phyloP scores from a whole-genome alignment of 306 rosid genomes.

The Quercus robur region DNA sequence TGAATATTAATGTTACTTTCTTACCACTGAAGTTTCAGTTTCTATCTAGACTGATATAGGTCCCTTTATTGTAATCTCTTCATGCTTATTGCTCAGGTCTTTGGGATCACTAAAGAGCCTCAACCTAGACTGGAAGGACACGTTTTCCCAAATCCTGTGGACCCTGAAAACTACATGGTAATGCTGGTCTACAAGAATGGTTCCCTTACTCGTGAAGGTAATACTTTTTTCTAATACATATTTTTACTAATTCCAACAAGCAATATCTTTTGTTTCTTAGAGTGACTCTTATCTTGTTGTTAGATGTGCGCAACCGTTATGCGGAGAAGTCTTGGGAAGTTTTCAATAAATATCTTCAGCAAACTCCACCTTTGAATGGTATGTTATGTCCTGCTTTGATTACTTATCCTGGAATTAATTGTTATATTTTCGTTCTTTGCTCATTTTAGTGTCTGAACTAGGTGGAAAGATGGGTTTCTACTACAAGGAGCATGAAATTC shows the following conservation, averaged over 20 bases:
- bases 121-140: slow-evolving; percentile 92
- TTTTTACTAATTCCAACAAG: background rate
- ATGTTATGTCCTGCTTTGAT: slow-evolving; percentile 6
- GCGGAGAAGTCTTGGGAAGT: slow-evolving; percentile 80
- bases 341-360: slow-evolving; percentile 60
- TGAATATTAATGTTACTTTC: background rate
- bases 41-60: background rate
- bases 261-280: slow-evolving; percentile 15
- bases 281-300: slow-evolving; percentile 6
- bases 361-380: slow-evolving; percentile 83
- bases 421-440: slow-evolving; percentile 18
- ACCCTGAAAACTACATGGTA: slow-evolving; percentile 82
- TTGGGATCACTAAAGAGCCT: slow-evolving; percentile 81
- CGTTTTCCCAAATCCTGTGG: slow-evolving; percentile 93
- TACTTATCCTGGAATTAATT: background rate
- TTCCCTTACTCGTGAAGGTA: slow-evolving; percentile 98
- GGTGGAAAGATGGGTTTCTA: slow-evolving; percentile 94
- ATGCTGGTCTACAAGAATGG: slow-evolving; percentile 97
- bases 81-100: slow-evolving; percentile 49
- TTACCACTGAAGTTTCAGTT: background rate
- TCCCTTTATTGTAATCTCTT: slow-evolving; percentile 18
- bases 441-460: slow-evolving; percentile 25
- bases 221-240: background rate
- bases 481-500: slow-evolving; percentile 95
- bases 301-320: slow-evolving; percentile 74